Evolutionary conservation across 2,329 filamentous ascomycete genomes (phyloP).

Genomic region (Diaporthe sp.): DNA sequence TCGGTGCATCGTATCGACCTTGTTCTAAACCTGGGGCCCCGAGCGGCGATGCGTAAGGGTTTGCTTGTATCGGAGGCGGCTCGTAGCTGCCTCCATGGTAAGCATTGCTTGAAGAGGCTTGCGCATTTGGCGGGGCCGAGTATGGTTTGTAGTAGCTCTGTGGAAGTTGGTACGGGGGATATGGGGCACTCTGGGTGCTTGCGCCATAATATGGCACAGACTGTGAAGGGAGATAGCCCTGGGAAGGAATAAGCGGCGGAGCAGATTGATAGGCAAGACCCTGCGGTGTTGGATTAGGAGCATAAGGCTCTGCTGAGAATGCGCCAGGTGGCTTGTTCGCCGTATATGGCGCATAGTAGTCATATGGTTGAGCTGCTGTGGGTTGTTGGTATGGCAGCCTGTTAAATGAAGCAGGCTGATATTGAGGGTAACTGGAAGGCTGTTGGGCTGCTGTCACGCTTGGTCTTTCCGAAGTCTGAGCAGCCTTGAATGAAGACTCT

Average conservation of each 20-base stretch:
- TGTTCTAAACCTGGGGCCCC: neutral
- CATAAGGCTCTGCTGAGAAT: neutral
- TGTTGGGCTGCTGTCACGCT: neutral
- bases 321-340: neutral
- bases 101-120: neutral
- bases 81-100: conserved; percentile 1
- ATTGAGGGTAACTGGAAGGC: neutral
- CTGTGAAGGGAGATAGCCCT: neutral
- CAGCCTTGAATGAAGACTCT: neutral
- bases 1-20: neutral
- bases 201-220: neutral
- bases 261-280: neutral
- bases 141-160: conserved; percentile 2
- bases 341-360: neutral
- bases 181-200: neutral
- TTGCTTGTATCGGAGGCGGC: neutral
- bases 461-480: neutral
- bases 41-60: neutral
- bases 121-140: neutral
- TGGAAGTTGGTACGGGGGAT: neutral
- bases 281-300: neutral
- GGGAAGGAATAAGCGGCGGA: neutral
- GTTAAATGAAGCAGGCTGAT: neutral
- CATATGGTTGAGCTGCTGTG: neutral
- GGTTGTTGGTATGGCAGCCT: neutral